Evolutionary conservation across 768 basidiomycete species (phyloP), one percentile per base, ranked within the genome.

Genomic region (Pisolithus orientalis): DNA sequence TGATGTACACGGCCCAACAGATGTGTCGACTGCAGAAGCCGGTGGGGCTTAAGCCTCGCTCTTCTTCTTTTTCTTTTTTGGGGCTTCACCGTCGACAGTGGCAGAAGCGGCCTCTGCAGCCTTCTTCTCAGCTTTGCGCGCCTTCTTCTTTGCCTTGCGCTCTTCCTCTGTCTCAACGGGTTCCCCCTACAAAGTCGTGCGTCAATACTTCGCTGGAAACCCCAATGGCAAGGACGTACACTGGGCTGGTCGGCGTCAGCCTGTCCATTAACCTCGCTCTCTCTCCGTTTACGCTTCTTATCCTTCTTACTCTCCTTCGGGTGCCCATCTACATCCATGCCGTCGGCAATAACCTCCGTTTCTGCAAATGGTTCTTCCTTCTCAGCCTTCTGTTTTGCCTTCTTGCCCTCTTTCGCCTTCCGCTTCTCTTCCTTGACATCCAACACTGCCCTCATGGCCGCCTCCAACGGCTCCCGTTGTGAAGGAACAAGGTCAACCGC

Each of bases 391-490:
- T 77, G 85, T 73, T 85, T 88, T 52, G 86, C 84, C 65, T 67
- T 78, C 66, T 76, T 77, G 72, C 88, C 88, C 71, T 91, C 87
- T 72, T 90, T 91, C 38, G 80, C 80, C 63, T 74, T 82, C 68
- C 76, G 79, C 76, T 90, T 92, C 73, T 95, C 94, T 56, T 87
- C 87, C 72, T 91, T 91, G 59, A 90, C 87, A 53, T 94, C 90
- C 59, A 82, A 62, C 39, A 82, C 90, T 31, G 77, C 84, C 70
- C 85, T 78, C 24, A 91, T 72, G 2, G 92, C 93, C 24, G 75
- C 68, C 60, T 88, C 82, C 68, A 85, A 72, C n/a, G 91, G 84
- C 47, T 85, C 83, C 47, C 85, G 80, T 69, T 94, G 94, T 31
- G 95, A 90, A 38, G 94, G 80, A 44, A 97, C 80, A 54, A 97